These are phyloP conservation scores for Zostera marina DNA, from an alignment of 116 monocot species.

Conservation along the genomic window DNA sequence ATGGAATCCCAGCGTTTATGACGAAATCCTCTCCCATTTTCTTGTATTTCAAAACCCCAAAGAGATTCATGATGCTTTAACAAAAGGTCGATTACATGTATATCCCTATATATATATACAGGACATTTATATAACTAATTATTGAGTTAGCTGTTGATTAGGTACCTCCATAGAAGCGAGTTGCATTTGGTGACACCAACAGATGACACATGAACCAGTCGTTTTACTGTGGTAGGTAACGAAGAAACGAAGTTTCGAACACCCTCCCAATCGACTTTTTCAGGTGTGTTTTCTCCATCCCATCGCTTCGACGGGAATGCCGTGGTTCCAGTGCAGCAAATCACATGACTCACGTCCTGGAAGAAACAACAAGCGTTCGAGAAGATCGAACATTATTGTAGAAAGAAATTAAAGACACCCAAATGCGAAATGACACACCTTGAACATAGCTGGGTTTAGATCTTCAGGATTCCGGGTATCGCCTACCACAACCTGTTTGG, in stretches of 20 bases:
- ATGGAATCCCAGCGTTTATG: slow-evolving; percentile 59
- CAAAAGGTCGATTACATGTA: too few relatives aligned
- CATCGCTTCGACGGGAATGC: slow-evolving; percentile 91
- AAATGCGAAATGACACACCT: too few relatives aligned
- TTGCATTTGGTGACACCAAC: slow-evolving; percentile 83
- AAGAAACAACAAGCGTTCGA: background rate
- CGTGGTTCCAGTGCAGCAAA: slow-evolving; percentile 93
- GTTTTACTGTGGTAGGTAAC: slow-evolving; percentile 47
- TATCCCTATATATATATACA: too few relatives aligned
- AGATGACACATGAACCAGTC: slow-evolving; percentile 86
- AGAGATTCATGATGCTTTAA: slow-evolving; percentile 86
- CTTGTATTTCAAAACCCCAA: slow-evolving; percentile 94
- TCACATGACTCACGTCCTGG: slow-evolving; percentile 91
- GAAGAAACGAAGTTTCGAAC: slow-evolving; percentile 57
- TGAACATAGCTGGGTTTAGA: too few relatives aligned
- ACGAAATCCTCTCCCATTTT: slow-evolving; percentile 97
- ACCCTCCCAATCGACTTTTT: slow-evolving; percentile 64
- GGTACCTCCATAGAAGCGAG: slow-evolving; percentile 87
- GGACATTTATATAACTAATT: too few relatives aligned
- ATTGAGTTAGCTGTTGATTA: background rate
- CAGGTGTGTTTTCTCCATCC: slow-evolving; percentile 35
- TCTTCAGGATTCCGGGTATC: too few relatives aligned
- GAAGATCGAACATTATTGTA: too few relatives aligned
- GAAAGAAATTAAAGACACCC: too few relatives aligned
- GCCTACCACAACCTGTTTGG: too few relatives aligned